Evolutionary conservation across 164 flowering plant species (phyloP), one percentile per base, ranked within the genome.

Genomic region (Litsea cubeba): DNA sequence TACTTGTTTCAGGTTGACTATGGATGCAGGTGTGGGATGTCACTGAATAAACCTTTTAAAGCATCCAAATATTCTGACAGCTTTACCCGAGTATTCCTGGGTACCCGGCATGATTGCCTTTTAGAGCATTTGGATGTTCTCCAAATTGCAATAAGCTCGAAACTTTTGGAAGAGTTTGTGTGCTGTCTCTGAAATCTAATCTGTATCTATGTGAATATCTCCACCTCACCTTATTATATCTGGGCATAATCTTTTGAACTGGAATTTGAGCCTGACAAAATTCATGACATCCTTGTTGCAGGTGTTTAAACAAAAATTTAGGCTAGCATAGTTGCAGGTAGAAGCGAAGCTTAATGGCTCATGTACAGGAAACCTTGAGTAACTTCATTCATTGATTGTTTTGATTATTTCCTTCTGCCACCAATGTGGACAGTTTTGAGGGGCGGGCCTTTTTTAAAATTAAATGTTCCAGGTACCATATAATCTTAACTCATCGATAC

Each of bases 291-390:
- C 26, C 22, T 50, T 70, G 51, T 67, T 60, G 46, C 74, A 69
- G 76, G 20, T 67, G 35, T 25, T 35, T 25, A 18, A 32, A 62
- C 25, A 5, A 32, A 66, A 65, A 63, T 54, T 32, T 71, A 63
- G 62, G 24, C 57, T 60, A 51, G 51, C 69, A 65, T 70, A 65
- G 5, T 30, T 46, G 26, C 8, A 51, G 28, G 17, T 22, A 72
- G 72, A 70, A 73, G 71, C 20, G 46, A 51, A 70, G 49, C 72
- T 35, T 65, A 69, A 69, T 70, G 57, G 35, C 71, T 35, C 72
- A 74, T 77, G 83, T 77, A 77, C 83, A 81, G 76, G 70, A 72
- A 72, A 75, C 62, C 67, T 64, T 54, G 71, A 51, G 65, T 72
- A 68, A 73, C 72, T 71, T 26, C 18, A 76, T 81, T 72, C 75